Percentiles rank a stretch among this genome's conserved stretches.
phyloP scores from a whole-genome alignment of 1,284 basidiomycete genomes.

The Tylopilus orsonianus region DNA sequence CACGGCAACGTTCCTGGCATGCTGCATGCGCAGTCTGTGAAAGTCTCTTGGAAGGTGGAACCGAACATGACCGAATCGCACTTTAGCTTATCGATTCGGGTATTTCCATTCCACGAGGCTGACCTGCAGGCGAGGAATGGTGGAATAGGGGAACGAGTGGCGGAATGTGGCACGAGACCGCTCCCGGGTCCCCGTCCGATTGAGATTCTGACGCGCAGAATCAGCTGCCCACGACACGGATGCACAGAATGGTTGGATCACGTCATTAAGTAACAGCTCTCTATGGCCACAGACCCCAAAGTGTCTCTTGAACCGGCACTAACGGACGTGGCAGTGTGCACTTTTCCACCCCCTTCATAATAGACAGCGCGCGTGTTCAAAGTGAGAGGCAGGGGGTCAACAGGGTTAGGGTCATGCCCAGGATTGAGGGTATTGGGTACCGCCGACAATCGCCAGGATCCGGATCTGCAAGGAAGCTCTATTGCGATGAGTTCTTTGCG shows the following conservation, averaged over 20 bases:
- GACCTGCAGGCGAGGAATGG: conserved; percentile 6
- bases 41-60: conserved; percentile 1
- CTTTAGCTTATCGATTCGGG: conserved; percentile 24
- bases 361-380: conserved; percentile 2
- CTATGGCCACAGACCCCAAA: conserved; percentile 12
- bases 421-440: conserved; percentile 24
- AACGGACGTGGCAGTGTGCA: conserved; percentile 6
- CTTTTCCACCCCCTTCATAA: conserved; percentile 4
- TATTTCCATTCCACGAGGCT: conserved; percentile 24
- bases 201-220: conserved; percentile 14
- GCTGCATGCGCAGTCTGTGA: conserved; percentile 3
- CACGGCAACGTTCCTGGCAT: neutral
- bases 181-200: conserved; percentile 4
- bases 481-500: conserved; percentile 14
- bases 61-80: conserved; percentile 13
- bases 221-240: conserved; percentile 16
- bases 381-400: conserved; percentile 3
- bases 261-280: neutral
- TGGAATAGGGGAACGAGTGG: conserved; percentile 19
- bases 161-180: conserved; percentile 12
- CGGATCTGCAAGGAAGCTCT: conserved; percentile 28
- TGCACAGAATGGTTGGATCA: conserved; percentile 23
- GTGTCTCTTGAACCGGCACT: neutral
- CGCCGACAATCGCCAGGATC: conserved; percentile 31
- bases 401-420: conserved; percentile 22